These are phyloP conservation scores for Desmodesmus armatus DNA, from an alignment of 139 green algal genomes.

Conservation along the genomic window DNA sequence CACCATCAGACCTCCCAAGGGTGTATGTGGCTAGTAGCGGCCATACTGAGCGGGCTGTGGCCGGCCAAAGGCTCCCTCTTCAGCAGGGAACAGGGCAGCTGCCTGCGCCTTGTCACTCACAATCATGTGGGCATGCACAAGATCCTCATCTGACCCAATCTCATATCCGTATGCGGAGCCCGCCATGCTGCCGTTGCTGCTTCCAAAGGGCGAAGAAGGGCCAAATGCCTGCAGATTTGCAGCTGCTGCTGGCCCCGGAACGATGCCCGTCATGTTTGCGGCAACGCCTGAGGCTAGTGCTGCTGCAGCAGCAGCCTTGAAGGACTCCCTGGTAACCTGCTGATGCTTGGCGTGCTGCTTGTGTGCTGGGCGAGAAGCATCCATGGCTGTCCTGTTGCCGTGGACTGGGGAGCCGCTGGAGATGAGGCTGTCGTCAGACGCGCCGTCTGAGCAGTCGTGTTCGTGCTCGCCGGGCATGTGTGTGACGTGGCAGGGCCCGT, in stretches of 20 bases:
- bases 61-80: constrained; percentile 8
- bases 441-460: background rate
- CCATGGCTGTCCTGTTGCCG: background rate
- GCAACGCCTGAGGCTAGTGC: background rate
- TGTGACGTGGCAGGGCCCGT: constrained; percentile 32
- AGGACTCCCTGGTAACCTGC: background rate
- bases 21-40: no score
- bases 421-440: background rate
- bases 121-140: background rate
- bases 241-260: no score
- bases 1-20: no score
- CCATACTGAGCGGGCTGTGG: no score
- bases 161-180: background rate
- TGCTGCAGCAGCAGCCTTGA: background rate
- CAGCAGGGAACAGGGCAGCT: constrained; percentile 25
- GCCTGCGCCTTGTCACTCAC: constrained; percentile 1
- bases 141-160: background rate
- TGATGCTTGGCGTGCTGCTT: background rate
- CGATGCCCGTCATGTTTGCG: background rate
- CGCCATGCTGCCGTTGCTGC: background rate
- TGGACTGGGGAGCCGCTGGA: background rate
- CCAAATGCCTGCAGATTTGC: no score
- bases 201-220: no score
- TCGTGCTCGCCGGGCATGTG: background rate
- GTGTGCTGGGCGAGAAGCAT: background rate